Evolutionary conservation across 2,329 filamentous ascomycete species (phyloP).

Genomic region (Ophiostoma sp.): DNA sequence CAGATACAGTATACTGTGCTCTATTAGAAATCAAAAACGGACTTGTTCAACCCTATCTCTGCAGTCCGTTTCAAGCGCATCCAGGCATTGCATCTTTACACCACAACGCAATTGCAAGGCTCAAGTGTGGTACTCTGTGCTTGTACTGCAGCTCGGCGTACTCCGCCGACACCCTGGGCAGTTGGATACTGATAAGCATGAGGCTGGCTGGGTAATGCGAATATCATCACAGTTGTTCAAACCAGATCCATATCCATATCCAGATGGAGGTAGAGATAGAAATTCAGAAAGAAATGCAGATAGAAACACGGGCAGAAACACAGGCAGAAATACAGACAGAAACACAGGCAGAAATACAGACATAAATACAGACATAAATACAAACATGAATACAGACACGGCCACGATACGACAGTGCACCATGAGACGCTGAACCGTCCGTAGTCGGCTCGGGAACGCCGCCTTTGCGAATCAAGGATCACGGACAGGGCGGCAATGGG

Average conservation of each 20-base stretch:
- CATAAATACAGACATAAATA: not conserved
- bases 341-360: not conserved
- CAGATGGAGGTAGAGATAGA: too few species aligned
- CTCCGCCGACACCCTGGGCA: not conserved
- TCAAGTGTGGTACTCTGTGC: not conserved
- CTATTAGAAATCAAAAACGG: not conserved
- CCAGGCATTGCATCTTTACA: not conserved
- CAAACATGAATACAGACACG: constrained; percentile 1
- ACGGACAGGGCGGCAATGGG: too few species aligned
- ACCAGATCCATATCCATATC: too few species aligned
- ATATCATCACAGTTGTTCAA: not conserved
- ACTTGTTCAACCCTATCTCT: not conserved
- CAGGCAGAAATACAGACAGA: not conserved
- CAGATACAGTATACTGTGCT: not conserved
- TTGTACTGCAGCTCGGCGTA: not conserved
- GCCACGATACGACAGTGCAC: not conserved
- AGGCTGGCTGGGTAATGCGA: not conserved
- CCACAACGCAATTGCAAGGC: not conserved
- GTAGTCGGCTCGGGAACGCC: not conserved
- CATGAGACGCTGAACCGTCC: constrained; percentile 1
- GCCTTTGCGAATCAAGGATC: not conserved
- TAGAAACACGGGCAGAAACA: too few species aligned
- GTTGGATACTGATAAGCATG: not conserved
- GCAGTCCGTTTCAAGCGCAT: not conserved
- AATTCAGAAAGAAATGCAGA: too few species aligned